These are phyloP conservation scores for Stromatinia cepivora DNA, from an alignment of 2,329 filamentous ascomycete species.

Conservation along the genomic window DNA sequence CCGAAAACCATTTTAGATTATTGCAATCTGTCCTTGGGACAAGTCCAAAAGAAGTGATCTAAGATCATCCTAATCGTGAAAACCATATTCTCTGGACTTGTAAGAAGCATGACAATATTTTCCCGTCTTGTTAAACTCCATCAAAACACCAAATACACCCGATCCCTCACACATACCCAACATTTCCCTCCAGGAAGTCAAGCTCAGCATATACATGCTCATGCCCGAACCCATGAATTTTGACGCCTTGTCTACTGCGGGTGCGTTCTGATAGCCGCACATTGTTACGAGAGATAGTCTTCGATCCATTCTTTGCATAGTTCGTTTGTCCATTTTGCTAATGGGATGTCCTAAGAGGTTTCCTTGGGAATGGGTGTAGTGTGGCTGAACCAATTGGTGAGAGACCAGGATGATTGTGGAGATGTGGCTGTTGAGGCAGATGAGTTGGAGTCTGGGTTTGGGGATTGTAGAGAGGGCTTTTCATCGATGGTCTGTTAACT, in stretches of 20 bases:
- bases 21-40: too few relatives aligned
- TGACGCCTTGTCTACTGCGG: not conserved
- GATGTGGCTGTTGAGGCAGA: not conserved
- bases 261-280: not conserved
- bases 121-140: not conserved
- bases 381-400: not conserved
- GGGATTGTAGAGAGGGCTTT: not conserved
- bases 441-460: not conserved
- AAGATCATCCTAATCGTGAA: not conserved
- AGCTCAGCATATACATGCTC: not conserved
- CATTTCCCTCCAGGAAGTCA: not conserved
- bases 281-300: not conserved
- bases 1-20: too few relatives aligned
- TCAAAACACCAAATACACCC: not conserved
- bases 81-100: not conserved
- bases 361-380: not conserved
- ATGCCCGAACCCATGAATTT: not conserved
- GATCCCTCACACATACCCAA: not conserved
- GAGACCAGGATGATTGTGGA: not conserved
- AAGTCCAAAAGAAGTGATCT: not conserved
- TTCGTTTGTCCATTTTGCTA: not conserved
- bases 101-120: not conserved
- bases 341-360: not conserved
- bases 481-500: not conserved
- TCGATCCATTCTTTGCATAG: not conserved